Evolutionary conservation across 371 early-diverging fungal species (phyloP), one percentile per base, ranked within the genome.

Genomic region (Syncephalis plumigaleata): DNA sequence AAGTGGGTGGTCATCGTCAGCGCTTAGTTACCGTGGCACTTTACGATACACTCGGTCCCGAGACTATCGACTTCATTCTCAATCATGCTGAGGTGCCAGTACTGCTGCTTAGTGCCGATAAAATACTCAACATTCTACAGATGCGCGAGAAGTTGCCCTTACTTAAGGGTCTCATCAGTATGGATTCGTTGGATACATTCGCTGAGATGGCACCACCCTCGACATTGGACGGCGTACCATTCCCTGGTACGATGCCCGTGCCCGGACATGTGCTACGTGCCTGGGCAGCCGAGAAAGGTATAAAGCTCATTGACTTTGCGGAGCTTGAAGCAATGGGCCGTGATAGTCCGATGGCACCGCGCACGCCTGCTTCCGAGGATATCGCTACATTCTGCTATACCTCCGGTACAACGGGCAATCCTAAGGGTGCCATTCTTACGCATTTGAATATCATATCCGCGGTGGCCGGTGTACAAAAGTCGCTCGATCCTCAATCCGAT

Each of bases 371-470:
- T 11, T 60, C 73, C 24, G 69, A 71, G 1, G 81, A 81, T 47
- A 24, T 86, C n/a, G 83, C 83, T 51, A 85, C 89, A 22, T 87
- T 98, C 46, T 93, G 91, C 68, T 98, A 94, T 60, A 99, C 99
- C 4, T 81, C 84, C 49, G 97, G 98, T 44, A 73, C 85, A 36
- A 77, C 84, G 1, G 91, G 88, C 1, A 56, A 54, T n/a, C 94
- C 94, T 48, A 66, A 75, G 62, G 74, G 74, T 36, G 74, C 64
- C 16, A 63, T 76, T 59, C 18, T 71, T 11, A 65, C 68, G 3
- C 72, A 76, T 39, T n/a, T 42, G n/a, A 71, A 67, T 56, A 69
- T 75, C 43, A 59, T 66, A 20, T 49, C 61, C 13, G 53, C 63
- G 8, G 48, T 64, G 9, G 63, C 67, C 39, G 67, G 66, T 20